Evolutionary conservation across 345 rosid species (phyloP).

Genomic region (Abelmoschus esculentus): DNA sequence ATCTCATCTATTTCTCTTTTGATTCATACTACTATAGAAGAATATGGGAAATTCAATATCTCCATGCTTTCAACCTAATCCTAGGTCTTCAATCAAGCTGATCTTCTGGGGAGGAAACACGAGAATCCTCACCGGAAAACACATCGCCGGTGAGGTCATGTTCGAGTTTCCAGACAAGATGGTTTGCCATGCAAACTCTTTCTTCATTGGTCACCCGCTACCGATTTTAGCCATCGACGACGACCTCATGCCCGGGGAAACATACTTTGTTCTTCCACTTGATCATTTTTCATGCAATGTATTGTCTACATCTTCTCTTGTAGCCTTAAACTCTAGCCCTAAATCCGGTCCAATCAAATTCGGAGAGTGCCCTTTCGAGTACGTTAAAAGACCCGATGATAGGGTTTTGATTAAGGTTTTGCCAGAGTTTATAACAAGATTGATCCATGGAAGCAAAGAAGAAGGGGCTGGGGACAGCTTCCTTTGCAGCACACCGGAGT

Average conservation of each 20-base stretch:
- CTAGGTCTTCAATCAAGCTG: constrained; percentile 30
- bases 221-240: constrained; percentile 66
- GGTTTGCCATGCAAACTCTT: constrained; percentile 80
- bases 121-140: constrained; percentile 40
- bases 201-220: constrained; percentile 78
- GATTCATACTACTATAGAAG: not conserved
- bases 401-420: constrained; percentile 46
- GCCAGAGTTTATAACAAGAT: constrained; percentile 46
- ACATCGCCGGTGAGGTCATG: constrained; percentile 89
- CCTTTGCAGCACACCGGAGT: constrained; percentile 85
- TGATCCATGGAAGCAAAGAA: constrained; percentile 21
- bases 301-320: constrained; percentile 54
- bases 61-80: constrained; percentile 28
- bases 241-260: constrained; percentile 51
- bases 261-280: constrained; percentile 76
- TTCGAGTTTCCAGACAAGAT: constrained; percentile 73
- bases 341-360: constrained; percentile 31
- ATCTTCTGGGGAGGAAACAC: constrained; percentile 58
- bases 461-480: constrained; percentile 11
- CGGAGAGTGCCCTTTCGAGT: constrained; percentile 45
- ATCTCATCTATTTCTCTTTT: not conserved
- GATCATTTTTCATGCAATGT: constrained; percentile 44
- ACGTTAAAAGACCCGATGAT: constrained; percentile 37
- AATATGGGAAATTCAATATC: constrained; percentile 36
- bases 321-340: constrained; percentile 42